A percentile compares a stretch with the other conserved stretches of the same genome.
These are phyloP conservation scores for Tagetes patula DNA, from an alignment of 129 eudicot genomes.

Conservation along the genomic window DNA sequence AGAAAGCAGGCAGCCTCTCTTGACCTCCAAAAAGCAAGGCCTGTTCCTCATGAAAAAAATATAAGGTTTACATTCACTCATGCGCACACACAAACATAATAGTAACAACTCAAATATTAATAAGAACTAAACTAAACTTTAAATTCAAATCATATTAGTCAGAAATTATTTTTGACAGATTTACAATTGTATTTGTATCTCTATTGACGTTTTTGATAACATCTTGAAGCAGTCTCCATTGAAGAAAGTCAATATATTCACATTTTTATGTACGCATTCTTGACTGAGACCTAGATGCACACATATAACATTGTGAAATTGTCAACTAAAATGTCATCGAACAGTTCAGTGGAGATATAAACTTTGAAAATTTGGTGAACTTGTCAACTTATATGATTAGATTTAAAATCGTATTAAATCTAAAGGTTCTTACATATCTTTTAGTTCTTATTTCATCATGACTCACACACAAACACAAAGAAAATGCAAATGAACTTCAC, in stretches of 20 bases:
- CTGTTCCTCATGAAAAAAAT: conserved; percentile 30
- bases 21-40: conserved; percentile 89
- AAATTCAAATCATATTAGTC: neutral
- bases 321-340: neutral
- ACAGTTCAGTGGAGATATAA: neutral
- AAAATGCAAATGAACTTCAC: conserved; percentile 39
- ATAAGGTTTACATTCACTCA: neutral
- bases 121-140: neutral
- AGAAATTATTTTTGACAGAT: neutral
- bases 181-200: neutral
- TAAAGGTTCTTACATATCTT: neutral
- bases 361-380: neutral
- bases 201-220: neutral
- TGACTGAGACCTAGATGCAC: neutral
- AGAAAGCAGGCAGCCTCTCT: conserved; percentile 68
- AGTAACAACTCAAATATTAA: neutral
- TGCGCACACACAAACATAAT: neutral
- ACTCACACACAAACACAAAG: neutral
- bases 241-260: neutral
- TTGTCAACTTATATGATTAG: neutral
- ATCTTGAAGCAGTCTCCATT: neutral
- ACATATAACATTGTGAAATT: neutral
- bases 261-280: neutral
- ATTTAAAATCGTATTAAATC: neutral
- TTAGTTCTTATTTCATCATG: neutral